Evolutionary conservation across 306 rosid genomes (phyloP).

Genomic region (Canavalia gladiata): DNA sequence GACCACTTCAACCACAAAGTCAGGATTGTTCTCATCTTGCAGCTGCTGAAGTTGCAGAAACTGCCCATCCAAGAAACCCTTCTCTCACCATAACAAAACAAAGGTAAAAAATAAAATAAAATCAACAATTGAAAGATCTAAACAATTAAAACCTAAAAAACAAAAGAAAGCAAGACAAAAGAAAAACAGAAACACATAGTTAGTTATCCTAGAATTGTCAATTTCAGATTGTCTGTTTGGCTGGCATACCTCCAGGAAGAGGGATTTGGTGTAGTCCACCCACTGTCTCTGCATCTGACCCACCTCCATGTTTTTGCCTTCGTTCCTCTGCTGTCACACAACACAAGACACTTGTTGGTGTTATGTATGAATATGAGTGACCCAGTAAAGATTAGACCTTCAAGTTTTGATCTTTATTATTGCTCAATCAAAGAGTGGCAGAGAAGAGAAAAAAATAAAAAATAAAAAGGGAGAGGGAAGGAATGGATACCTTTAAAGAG

Average conservation of each 20-base stretch:
- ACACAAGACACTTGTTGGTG: slow-evolving; percentile 35
- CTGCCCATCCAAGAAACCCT: slow-evolving; percentile 88
- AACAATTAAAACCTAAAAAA: not conserved
- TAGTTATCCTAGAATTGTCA: too few relatives aligned
- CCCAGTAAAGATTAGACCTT: slow-evolving; percentile 50
- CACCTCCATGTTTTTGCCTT: slow-evolving; percentile 71
- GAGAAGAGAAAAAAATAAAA: too few relatives aligned
- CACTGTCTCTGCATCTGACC: slow-evolving; percentile 93
- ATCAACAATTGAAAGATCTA: slow-evolving; percentile 44
- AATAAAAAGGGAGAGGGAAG: too few relatives aligned
- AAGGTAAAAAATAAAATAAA: slow-evolving; percentile 13
- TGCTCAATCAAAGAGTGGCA: slow-evolving; percentile 45
- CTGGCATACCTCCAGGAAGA: slow-evolving; percentile 75
- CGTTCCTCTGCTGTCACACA: slow-evolving; percentile 39
- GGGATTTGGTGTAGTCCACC: slow-evolving; percentile 76
- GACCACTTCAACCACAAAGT: slow-evolving; percentile 91
- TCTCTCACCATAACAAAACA: slow-evolving; percentile 35
- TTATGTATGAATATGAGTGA: slow-evolving; percentile 30
- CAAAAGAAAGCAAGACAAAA: too few relatives aligned
- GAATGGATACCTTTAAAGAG: not conserved
- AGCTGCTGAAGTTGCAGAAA: slow-evolving; percentile 96
- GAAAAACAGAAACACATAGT: too few relatives aligned
- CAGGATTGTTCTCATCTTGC: slow-evolving; percentile 96
- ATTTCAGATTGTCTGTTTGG: too few relatives aligned
- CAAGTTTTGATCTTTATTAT: slow-evolving; percentile 62